Conservation (phyloP, 768 basidiomycete species). For the Antrodiella citrinella region DNA sequence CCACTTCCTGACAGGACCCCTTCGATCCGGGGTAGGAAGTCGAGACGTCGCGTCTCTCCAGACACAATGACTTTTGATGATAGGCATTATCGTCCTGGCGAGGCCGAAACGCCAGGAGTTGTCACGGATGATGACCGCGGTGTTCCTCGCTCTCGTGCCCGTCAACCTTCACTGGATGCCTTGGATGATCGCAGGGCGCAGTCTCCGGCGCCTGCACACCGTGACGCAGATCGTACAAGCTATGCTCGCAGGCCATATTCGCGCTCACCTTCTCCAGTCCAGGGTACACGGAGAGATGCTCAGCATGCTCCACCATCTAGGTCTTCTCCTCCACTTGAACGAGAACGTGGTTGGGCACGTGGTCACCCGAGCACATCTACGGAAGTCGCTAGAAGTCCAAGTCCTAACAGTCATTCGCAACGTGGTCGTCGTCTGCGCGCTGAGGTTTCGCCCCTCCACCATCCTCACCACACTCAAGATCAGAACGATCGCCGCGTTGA, state of each 20-base stretch:
- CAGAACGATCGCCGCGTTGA: constrained; percentile 13
- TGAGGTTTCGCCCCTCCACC: constrained; percentile 6
- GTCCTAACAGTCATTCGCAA: constrained; percentile 3
- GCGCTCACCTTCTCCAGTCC: constrained; percentile 6
- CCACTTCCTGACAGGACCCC: neutral
- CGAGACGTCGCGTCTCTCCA: constrained; percentile 13
- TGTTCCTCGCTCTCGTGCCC: constrained; percentile 5
- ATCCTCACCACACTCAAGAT: constrained; percentile 7
- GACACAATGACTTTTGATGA: constrained; percentile 44
- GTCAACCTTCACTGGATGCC: constrained; percentile 6
- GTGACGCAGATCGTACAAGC: constrained; percentile 7
- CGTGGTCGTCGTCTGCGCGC: constrained; percentile 10
- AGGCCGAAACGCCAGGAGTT: constrained; percentile 5
- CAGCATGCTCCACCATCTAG: constrained; percentile 1
- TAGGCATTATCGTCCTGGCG: constrained; percentile 56
- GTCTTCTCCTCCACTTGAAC: constrained; percentile 1
- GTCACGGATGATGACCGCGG: constrained; percentile 10
- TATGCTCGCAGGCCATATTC: constrained; percentile 11
- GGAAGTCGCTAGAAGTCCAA: neutral
- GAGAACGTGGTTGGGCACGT: constrained; percentile 4
- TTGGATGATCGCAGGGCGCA: constrained; percentile 10
- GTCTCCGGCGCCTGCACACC: constrained; percentile 12
- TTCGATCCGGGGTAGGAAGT: constrained; percentile 17
- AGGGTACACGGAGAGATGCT: constrained; percentile 7
- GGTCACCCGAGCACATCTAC: neutral